A percentile compares a stretch with the other conserved stretches of the same genome.
These are phyloP conservation scores for Jamesozyma gamospora DNA, from an alignment of 805 yeast species.

Conservation along the genomic window DNA sequence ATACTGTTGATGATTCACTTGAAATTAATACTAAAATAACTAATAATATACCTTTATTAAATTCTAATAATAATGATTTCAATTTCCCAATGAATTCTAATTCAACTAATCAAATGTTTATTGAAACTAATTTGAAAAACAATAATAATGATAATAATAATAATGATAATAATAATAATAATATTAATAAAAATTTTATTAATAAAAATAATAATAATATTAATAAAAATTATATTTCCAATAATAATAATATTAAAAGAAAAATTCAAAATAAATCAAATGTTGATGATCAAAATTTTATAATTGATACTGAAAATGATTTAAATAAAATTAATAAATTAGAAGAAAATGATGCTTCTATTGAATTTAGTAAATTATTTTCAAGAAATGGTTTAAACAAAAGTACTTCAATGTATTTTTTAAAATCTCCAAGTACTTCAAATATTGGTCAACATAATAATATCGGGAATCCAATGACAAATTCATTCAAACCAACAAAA, in stretches of 20 bases:
- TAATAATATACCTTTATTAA: constrained; percentile 5
- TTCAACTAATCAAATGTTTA: neutral
- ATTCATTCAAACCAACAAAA: constrained; percentile 5
- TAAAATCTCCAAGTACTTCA: constrained; percentile 10
- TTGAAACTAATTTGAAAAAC: neutral
- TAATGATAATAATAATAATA: too few species aligned
- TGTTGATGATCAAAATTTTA: constrained; percentile 1
- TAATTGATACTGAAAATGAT: neutral
- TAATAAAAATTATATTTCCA: too few species aligned
- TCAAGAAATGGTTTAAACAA: constrained; percentile 25
- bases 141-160: too few species aligned
- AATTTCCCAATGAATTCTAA: neutral
- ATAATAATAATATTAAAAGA: too few species aligned
- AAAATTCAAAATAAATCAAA: too few species aligned
- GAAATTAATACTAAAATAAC: constrained; percentile 2
- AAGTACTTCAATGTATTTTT: constrained; percentile 24
- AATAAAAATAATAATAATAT: too few species aligned
- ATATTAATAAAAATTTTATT: too few species aligned
- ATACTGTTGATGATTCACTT: neutral
- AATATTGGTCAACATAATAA: neutral
- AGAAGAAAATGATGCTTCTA: constrained; percentile 29
- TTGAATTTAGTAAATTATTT: constrained; percentile 29
- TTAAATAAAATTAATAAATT: neutral
- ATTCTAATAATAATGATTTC: neutral
- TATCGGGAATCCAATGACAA: neutral